Evolutionary conservation across 1,139 yeast species (phyloP).

Genomic region (Candida tropicalis): DNA sequence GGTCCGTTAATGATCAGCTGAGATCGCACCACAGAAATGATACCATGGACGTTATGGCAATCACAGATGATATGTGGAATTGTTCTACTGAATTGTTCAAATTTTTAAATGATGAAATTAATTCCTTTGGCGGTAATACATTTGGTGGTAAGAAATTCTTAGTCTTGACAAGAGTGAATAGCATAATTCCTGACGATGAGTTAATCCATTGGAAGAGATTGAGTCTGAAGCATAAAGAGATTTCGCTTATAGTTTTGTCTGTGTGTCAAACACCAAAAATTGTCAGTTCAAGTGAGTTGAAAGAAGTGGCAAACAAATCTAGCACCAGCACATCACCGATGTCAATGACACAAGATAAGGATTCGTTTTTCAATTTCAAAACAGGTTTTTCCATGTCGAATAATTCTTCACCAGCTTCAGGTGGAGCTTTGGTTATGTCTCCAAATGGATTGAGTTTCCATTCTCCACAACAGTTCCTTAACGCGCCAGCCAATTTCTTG

Average conservation of each 20-base stretch:
- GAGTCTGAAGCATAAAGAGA: constrained; percentile 58
- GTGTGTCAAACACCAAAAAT: constrained; percentile 66
- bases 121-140: constrained; percentile 27
- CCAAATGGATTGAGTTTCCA: constrained; percentile 38
- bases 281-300: constrained; percentile 32
- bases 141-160: constrained; percentile 60
- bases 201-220: constrained; percentile 75
- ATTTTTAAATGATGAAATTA: constrained; percentile 35
- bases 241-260: constrained; percentile 73
- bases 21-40: constrained; percentile 17
- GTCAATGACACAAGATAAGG: constrained; percentile 12
- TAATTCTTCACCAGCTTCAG: constrained; percentile 27
- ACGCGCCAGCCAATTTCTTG: constrained; percentile 35
- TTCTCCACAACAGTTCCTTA: constrained; percentile 44
- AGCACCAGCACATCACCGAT: neutral
- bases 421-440: constrained; percentile 36
- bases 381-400: constrained; percentile 23
- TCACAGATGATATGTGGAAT: constrained; percentile 45
- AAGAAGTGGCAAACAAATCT: constrained; percentile 2
- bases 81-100: constrained; percentile 42
- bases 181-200: constrained; percentile 79
- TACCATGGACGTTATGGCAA: constrained; percentile 32
- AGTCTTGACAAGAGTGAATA: constrained; percentile 68
- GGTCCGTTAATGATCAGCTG: neutral
- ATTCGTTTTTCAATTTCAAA: constrained; percentile 21